phyloP scores from a whole-genome alignment of 345 rosid species.

The Microcos paniculata region DNA sequence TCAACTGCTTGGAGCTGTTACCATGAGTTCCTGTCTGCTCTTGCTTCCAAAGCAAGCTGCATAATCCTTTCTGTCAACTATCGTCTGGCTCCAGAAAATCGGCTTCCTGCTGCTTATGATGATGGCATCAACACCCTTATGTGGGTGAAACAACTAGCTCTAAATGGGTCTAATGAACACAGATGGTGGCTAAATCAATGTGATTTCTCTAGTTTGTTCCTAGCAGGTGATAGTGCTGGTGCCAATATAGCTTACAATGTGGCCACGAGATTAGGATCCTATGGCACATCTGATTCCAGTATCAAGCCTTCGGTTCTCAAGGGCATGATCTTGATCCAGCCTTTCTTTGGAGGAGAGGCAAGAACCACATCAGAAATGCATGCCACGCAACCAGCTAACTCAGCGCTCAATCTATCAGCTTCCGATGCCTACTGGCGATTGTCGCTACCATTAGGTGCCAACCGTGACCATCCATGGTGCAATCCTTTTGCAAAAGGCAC shows the following conservation, averaged over 20 bases:
- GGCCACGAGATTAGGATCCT: constrained; percentile 30
- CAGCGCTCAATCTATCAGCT: constrained; percentile 56
- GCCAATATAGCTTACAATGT: constrained; percentile 65
- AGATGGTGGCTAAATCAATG: constrained; percentile 47
- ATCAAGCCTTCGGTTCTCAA: constrained; percentile 29
- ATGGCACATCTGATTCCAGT: constrained; percentile 5
- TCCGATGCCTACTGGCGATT: constrained; percentile 83
- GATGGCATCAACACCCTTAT: constrained; percentile 53
- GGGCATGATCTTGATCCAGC: constrained; percentile 61
- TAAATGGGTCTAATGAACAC: constrained; percentile 31
- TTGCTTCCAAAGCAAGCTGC: constrained; percentile 50
- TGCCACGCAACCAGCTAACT: constrained; percentile 34
- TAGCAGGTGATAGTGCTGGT: constrained; percentile 79
- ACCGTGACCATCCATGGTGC: constrained; percentile 83
- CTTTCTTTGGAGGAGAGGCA: constrained; percentile 70
- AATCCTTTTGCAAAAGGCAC: constrained; percentile 45
- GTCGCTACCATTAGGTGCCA: constrained; percentile 64
- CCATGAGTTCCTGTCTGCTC: constrained; percentile 52
- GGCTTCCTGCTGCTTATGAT: constrained; percentile 65
- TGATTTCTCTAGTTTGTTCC: constrained; percentile 44
- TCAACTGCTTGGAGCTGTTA: constrained; percentile 69
- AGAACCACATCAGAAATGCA: constrained; percentile 57
- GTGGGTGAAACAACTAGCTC: constrained; percentile 56
- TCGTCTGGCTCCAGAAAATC: constrained; percentile 63
- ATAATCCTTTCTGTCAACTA: constrained; percentile 50